Evolutionary conservation across 1,284 basidiomycete genomes (phyloP), one percentile per base, ranked within the genome.

Genomic region (Ceratobasidium sp.): DNA sequence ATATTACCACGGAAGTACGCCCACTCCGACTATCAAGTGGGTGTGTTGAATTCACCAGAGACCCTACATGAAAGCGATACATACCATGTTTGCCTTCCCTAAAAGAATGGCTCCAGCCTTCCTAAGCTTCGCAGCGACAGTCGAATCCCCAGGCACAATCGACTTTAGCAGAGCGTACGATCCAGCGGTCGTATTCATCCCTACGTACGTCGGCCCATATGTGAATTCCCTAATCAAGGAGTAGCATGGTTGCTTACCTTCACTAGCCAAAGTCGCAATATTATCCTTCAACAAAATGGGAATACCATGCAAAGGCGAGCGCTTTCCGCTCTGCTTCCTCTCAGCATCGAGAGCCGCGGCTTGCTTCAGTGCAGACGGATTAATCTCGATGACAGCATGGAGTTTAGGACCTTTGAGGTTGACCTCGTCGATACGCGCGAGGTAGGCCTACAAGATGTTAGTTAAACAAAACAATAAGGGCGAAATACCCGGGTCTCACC

Each of bases 91-190:
- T n/a, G 89, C 84, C 79, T 91, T 91, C n/a, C 89, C 86, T 86
- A 75, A 19, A 7, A 72, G 84, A 76, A 93, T 89, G 0, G 91
- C 91, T 2, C 91, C 91, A 3, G 91, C 91, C 56, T 83, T 84
- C 0, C 91, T 86, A 9, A 93, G 85, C 44, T 85, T 86, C 54
- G 86, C 87, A 0, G 89, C 87, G 3, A 91, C 88, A 0, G 86
- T 86, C 1, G 91, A 88, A 79, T 93, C 91, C 19, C 86, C 84
- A 0, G 89, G 88, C 5, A 90, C 87, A 48, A 91, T 80, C 0
- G 89, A 90, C 2, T 84, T 84, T 3, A 90, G 81, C 1, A 91
- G 84, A 9, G 86, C 85, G 77, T 86, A 90, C 0, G 89, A 90
- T 1, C 90, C 90, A 59, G 77, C 77, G 24, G 77, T 78, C 0